Percentiles rank a stretch among this genome's conserved stretches.
phyloP scores from a whole-genome alignment of 345 rosid species.

The Mangifera indica region DNA sequence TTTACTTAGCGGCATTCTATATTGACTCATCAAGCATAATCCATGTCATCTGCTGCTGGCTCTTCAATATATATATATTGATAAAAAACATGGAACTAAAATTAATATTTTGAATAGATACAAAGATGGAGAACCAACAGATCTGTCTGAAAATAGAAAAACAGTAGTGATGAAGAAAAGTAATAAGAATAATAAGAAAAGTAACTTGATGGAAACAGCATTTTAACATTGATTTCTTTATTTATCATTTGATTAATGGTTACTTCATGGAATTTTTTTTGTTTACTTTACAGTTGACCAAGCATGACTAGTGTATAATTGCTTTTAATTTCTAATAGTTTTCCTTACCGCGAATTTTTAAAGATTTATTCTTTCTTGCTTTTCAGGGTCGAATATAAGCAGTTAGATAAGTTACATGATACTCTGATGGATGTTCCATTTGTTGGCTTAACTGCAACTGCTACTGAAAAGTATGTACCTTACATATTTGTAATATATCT shows the following conservation, averaged over 20 bases:
- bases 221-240: background rate
- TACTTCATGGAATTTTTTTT: background rate
- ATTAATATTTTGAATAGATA: too few species aligned
- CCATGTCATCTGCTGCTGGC: background rate
- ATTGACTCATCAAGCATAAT: background rate
- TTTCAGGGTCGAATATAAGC: slow-evolving; percentile 49
- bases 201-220: too few species aligned
- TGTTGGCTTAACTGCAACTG: slow-evolving; percentile 52
- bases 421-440: slow-evolving; percentile 42
- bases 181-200: too few species aligned
- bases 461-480: slow-evolving; percentile 42
- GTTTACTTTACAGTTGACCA: background rate
- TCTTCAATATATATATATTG: background rate
- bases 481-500: background rate
- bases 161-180: too few species aligned
- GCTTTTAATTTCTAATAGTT: background rate
- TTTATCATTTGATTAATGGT: background rate
- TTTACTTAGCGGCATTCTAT: background rate
- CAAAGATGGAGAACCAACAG: too few species aligned
- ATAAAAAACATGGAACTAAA: too few species aligned
- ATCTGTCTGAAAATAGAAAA: too few species aligned
- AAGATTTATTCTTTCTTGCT: slow-evolving; percentile 11
- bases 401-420: slow-evolving; percentile 35
- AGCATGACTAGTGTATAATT: background rate
- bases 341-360: background rate